These are phyloP conservation scores for Funneliformis geosporum DNA, from an alignment of 192 early-diverging fungal genomes.

Conservation along the genomic window DNA sequence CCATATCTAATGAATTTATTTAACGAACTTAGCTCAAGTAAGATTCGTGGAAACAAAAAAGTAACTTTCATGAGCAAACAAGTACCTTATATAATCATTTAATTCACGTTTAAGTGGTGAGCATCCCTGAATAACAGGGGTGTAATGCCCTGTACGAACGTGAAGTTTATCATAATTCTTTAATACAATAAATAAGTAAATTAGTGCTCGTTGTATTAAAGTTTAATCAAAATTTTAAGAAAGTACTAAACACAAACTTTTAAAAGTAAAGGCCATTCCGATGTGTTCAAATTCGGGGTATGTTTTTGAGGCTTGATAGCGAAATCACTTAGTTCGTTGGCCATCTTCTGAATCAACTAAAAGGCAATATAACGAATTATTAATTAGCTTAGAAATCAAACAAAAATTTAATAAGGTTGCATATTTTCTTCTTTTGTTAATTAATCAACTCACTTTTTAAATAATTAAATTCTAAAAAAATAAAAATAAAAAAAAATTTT, in stretches of 20 bases:
- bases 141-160: conserved; percentile 97
- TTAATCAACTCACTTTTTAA: too few relatives aligned
- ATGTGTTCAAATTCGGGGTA: conserved; percentile 84
- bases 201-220: background rate
- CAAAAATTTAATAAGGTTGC: too few relatives aligned
- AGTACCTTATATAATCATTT: conserved; percentile 78
- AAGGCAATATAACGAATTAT: too few relatives aligned
- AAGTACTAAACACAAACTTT: conserved; percentile 56
- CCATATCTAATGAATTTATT: conserved; percentile 71
- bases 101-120: conserved; percentile 94
- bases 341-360: background rate
- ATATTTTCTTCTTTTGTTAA: too few relatives aligned
- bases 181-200: background rate
- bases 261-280: conserved; percentile 94
- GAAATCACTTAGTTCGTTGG: conserved; percentile 36
- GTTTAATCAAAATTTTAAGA: background rate
- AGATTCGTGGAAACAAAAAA: background rate
- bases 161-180: conserved; percentile 97
- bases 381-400: too few relatives aligned
- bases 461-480: too few relatives aligned
- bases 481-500: too few relatives aligned
- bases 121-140: conserved; percentile 92
- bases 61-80: background rate
- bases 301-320: conserved; percentile 82
- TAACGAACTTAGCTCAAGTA: background rate